These are phyloP conservation scores for Penicillium diatomitis DNA, from an alignment of 495 filamentous ascomycete species.

Conservation along the genomic window DNA sequence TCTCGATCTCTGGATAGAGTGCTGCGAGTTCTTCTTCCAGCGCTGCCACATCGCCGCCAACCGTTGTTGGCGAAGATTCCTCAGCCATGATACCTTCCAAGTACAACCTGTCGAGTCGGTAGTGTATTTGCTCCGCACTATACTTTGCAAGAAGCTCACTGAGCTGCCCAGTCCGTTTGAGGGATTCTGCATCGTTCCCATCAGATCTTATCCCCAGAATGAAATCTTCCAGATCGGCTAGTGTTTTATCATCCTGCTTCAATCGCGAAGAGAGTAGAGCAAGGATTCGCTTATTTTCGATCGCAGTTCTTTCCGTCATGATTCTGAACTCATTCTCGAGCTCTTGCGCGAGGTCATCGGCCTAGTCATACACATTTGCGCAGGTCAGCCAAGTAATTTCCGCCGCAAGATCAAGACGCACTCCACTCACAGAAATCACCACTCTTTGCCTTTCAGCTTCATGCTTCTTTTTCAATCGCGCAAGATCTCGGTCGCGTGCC, in stretches of 20 bases:
- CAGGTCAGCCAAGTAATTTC: conserved; percentile 11
- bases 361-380: conserved; percentile 9
- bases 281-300: conserved; percentile 29
- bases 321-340: conserved; percentile 22
- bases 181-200: conserved; percentile 19
- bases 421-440: conserved; percentile 19
- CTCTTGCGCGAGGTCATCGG: conserved; percentile 24
- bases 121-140: conserved; percentile 31
- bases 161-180: conserved; percentile 21
- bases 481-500: conserved; percentile 18
- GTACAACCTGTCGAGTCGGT: conserved; percentile 37
- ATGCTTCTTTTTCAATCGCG: conserved; percentile 29
- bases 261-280: conserved; percentile 24
- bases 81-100: conserved; percentile 21
- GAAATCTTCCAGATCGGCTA: conserved; percentile 21
- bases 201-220: conserved; percentile 20
- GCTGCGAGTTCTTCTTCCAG: conserved; percentile 53
- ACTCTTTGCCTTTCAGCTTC: conserved; percentile 28
- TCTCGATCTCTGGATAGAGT: conserved; percentile 52
- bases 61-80: not conserved
- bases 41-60: conserved; percentile 17
- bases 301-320: conserved; percentile 23
- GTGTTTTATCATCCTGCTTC: conserved; percentile 31
- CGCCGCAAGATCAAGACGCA: not conserved
- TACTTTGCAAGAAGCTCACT: conserved; percentile 22